A percentile compares a stretch with the other conserved stretches of the same genome.
Evolutionary conservation across 805 yeast species (phyloP).

Genomic region (Metschnikowia arizonensis): DNA sequence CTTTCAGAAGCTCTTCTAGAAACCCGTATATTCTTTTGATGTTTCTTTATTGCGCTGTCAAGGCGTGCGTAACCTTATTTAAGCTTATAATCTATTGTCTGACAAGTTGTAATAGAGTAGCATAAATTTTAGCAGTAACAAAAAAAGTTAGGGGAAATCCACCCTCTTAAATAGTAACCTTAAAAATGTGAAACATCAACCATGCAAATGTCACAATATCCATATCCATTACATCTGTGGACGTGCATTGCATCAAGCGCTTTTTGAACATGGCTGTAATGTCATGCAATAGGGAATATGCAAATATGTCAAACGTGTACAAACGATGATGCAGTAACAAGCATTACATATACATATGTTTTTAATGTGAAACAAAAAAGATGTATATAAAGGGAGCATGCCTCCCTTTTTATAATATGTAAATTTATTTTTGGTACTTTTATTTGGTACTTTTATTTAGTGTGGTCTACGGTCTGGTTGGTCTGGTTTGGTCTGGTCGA

Average conservation of each 20-base stretch:
- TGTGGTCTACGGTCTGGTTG: too few species aligned
- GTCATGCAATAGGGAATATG: background rate
- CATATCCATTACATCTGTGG: too few species aligned
- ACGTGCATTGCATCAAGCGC: background rate
- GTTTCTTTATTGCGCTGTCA: background rate
- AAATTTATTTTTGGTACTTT: too few species aligned
- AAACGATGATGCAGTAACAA: background rate
- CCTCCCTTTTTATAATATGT: too few species aligned
- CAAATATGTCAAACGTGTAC: background rate
- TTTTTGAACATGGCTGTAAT: background rate
- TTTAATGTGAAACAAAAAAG: background rate
- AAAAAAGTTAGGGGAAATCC: background rate
- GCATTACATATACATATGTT: background rate
- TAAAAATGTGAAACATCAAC: background rate
- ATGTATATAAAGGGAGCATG: background rate
- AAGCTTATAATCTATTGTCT: background rate
- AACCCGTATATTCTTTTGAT: background rate
- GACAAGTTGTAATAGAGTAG: background rate
- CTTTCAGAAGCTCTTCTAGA: too few species aligned
- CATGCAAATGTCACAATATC: background rate
- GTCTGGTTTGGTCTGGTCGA: too few species aligned
- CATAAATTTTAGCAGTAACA: background rate
- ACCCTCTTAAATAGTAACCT: background rate
- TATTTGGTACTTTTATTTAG: too few species aligned
- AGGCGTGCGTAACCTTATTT: background rate